Evolutionary conservation across 306 rosid species (phyloP), one percentile per base, ranked within the genome.

Genomic region (Betula pendula): DNA sequence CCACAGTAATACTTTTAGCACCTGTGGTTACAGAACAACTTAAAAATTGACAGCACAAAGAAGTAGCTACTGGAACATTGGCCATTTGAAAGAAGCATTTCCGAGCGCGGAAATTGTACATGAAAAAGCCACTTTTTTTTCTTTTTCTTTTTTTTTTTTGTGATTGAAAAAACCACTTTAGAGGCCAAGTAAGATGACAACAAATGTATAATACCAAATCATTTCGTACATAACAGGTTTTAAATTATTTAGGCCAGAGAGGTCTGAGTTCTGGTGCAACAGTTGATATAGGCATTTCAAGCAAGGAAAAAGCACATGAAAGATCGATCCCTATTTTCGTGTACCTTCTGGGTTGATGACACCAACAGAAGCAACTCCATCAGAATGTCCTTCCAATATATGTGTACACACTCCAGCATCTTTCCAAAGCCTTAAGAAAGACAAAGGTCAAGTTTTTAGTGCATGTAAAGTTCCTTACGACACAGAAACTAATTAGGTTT

Each of bases 331-430:
- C 17, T 58, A 55, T n/a, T 70, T 25, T 43, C 8, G 24, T 3
- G 19, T 87, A 92, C 96, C 98, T 90, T 85, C 73, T 31, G 87
- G 76, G 49, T 86, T 84, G 71, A 90, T 55, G 75, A 89, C 66
- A 74, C 95, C 62, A 50, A 91, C 91, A 77, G 99, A 92, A 45
- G 97, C 70, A 75, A 95, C 55, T 10, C 90, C 94, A 12, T 84
- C 96, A 22, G 83, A 85, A 79, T 95, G 99, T 73, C 99, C 97
- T 76, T 89, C 94, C 83, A 95, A 75, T 56, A 86, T 79, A 86
- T 89, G 97, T 8, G 97, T 87, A 80, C 97, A 95, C 75, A 77
- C 49, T 65, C 97, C 96, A 60, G 92, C 79, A 77, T 84, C 80
- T 68, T 86, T 85, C 99, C 99, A 95, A 42, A 90, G 85, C 89